Evolutionary conservation across 805 yeast species (phyloP), one percentile per base, ranked within the genome.

Genomic region (Sugiyamaella valdiviana): DNA sequence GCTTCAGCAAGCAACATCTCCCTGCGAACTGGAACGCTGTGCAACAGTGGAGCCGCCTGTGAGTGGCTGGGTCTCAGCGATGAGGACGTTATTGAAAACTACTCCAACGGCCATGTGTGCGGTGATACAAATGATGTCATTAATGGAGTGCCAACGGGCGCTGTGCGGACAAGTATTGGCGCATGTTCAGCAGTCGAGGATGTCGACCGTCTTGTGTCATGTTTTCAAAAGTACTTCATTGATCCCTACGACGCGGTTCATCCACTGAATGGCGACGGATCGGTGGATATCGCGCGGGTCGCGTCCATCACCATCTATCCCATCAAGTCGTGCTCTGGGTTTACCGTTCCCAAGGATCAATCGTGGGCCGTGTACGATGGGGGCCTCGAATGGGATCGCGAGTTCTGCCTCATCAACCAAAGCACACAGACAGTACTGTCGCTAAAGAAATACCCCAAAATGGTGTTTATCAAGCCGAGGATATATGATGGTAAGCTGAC

Each of bases 241-340:
- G 62, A 60, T 23, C 46, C 46, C 21, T 35, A 6, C 24, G 16
- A 26, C 2, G 10, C 32, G n/a, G 16, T 14, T n/a, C 36, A 42
- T 26, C 26, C 37, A 17, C 26, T 23, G 5, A 7, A 19, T 12
- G 15, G 32, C 15, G 21, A 20, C 9, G 42, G 39, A 41, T 14
- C 24, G 46, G 20, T 17, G 36, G 36, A 3, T 45, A 44, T 3
- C 23, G 23, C 14, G 6, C 32, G 46, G 14, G 51, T 71, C 14
- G 48, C 54, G 21, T 49, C 56, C 14, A 22, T 72, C 21, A 49
- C 54, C 17, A 60, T 71, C 1, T 73, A 65, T 54, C 77, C 77
- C 1, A 68, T 73, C 42, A 73, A 73, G 48, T 71, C 76, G 5
- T 73, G 77, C 50, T 63, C 58, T 2, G 73, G 68, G 1, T 62